Base-by-base conservation (phyloP, 2,329 filamentous ascomycete genomes). In the Verruconis gallopava region DNA sequence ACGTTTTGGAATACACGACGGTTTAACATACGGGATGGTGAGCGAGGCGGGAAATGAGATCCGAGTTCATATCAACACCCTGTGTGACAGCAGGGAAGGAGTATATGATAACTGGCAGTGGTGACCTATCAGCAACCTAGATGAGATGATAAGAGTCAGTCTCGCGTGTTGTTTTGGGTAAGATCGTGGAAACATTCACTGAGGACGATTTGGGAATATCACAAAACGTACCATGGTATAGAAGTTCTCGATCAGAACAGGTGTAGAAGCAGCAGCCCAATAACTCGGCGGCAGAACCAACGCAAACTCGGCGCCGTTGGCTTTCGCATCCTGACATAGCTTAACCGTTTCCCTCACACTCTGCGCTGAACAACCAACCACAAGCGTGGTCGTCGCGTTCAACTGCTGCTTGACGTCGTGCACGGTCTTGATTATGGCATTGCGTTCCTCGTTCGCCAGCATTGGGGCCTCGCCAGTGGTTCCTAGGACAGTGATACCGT, bases 41-140 rank as follows among this genome's bases (percentile, higher is more conserved):
- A 11, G 71, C 69, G 3, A 82, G 63, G 0, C 63, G 60, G 2
- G 70, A 62, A 48, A 84, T 75, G 50, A 73, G 70, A 47, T 81
- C 77, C 0, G 75, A 81, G 53, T 76, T 73, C 35, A 84, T 65
- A 50, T 84, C 79, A 6, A 83, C 64, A 3, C 80, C 79, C 11
- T 76, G 71, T 18, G 71, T 75, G 3, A 80, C 77, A 4, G 67
- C 75, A 2, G 79, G 79, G 63, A 78, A 84, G 59, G 84, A 84
- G 66, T 84, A 84, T 44, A 85, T 75, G 32, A 84, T 59, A 18
- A 84, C 64, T 0, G 79, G 79, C 1, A 84, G 54, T 0, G 72
- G 68, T 14, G 69, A 75, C 2, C 67, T 68, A 38, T 69, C 65
- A 2, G 79, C 79, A 3, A 81, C 58, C 25, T 64, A 57, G n/a